These are phyloP conservation scores for Saprolegnia parasitica DNA, from an alignment of 352 stramenopile genomes.

Conservation along the genomic window DNA sequence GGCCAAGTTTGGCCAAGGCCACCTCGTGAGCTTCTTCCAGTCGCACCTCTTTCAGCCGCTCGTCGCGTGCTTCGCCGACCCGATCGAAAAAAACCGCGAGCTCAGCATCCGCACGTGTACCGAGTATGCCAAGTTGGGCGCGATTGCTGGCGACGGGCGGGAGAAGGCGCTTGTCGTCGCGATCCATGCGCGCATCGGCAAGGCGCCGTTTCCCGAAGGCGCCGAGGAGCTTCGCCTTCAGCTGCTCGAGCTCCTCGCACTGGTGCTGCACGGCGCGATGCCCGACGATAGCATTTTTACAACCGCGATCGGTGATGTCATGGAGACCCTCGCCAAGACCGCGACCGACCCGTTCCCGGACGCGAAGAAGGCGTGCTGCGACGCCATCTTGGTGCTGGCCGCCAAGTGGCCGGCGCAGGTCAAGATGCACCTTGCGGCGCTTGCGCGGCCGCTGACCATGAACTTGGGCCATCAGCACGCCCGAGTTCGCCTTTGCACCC, in stretches of 20 bases:
- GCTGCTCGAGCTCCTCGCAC: slow-evolving; percentile 52
- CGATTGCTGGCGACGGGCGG: background rate
- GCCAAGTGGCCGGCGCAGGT: slow-evolving; percentile 50
- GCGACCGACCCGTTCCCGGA: slow-evolving; percentile 73
- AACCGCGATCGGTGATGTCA: slow-evolving; percentile 45
- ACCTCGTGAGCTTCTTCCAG: slow-evolving; percentile 23
- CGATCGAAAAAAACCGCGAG: slow-evolving; percentile 76
- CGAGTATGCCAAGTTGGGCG: slow-evolving; percentile 18
- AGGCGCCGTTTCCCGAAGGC: slow-evolving; percentile 67
- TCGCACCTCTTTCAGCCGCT: slow-evolving; percentile 20
- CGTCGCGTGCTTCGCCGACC: slow-evolving; percentile 33
- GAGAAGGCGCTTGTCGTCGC: slow-evolving; percentile 50
- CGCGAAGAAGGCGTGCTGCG: slow-evolving; percentile 66
- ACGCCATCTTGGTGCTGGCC: slow-evolving; percentile 56
- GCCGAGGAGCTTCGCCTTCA: slow-evolving; percentile 78
- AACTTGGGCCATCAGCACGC: slow-evolving; percentile 83
- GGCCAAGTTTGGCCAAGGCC: slow-evolving; percentile 21
- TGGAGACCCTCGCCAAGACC: slow-evolving; percentile 68
- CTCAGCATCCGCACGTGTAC: slow-evolving; percentile 1
- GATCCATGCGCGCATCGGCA: slow-evolving; percentile 53
- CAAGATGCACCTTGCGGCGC: slow-evolving; percentile 58
- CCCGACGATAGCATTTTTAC: slow-evolving; percentile 13
- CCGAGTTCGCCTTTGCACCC: slow-evolving; percentile 59
- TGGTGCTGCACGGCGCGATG: slow-evolving; percentile 40
- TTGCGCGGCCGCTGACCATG: slow-evolving; percentile 56